Evolutionary conservation across 441 rosid species (phyloP).

Genomic region (Euphorbia schlechtendalii): DNA sequence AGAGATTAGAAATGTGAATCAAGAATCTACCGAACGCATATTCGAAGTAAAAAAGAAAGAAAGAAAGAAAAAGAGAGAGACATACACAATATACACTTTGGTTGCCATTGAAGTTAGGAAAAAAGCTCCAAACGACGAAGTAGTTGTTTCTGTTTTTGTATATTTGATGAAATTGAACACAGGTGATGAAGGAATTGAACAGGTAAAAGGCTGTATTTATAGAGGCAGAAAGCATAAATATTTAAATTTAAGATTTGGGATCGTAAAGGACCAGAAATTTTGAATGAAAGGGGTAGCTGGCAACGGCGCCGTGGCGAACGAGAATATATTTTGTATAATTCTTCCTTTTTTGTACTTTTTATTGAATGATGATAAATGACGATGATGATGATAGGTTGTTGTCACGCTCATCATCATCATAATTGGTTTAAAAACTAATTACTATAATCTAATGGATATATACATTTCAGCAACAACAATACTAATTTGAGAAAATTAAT

Average conservation of each 20-base stretch:
- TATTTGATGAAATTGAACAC: slow-evolving; percentile 2
- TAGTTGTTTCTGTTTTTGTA: background rate
- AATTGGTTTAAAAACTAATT: slow-evolving; percentile 7
- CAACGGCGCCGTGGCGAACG: background rate
- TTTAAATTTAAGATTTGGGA: background rate
- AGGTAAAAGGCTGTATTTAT: slow-evolving; percentile 2
- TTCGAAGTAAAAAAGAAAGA: background rate
- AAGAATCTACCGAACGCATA: background rate
- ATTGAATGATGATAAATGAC: slow-evolving; percentile 5
- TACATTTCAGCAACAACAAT: no score
- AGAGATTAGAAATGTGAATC: background rate
- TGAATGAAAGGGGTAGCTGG: background rate
- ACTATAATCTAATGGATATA: no score
- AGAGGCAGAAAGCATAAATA: background rate
- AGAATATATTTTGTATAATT: background rate
- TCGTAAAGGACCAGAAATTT: background rate
- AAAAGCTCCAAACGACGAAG: background rate
- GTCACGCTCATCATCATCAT: slow-evolving; percentile 56
- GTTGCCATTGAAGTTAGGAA: slow-evolving; percentile 45
- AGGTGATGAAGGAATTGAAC: background rate
- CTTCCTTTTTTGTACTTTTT: background rate
- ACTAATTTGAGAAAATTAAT: no score
- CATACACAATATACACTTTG: slow-evolving; percentile 78
- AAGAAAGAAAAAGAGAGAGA: slow-evolving; percentile 3
- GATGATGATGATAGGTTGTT: slow-evolving; percentile 53